A percentile compares a stretch with the other conserved stretches of the same genome.
Evolutionary conservation across 2,329 filamentous ascomycete species (phyloP).

Genomic region (Didymella lethalis): DNA sequence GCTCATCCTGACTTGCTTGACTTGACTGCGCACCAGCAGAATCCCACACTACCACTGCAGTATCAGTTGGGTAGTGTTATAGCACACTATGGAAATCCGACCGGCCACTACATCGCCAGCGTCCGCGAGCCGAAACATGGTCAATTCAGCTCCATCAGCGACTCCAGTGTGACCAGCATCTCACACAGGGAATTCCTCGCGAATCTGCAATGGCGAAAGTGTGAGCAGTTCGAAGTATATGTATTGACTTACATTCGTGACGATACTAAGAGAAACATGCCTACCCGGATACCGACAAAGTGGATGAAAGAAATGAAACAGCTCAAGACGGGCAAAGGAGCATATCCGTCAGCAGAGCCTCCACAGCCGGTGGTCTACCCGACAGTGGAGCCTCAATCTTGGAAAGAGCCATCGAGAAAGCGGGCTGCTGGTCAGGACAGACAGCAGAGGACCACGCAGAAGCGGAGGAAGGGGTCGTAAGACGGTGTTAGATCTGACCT

Average conservation of each 20-base stretch:
- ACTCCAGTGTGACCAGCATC: not conserved
- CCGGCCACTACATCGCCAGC: not conserved
- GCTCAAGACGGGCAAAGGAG: too few relatives aligned
- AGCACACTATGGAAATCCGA: not conserved
- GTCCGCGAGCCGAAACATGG: not conserved
- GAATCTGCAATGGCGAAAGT: not conserved
- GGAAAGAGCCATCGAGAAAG: not conserved
- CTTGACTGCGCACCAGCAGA: not conserved
- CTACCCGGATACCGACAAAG: too few relatives aligned
- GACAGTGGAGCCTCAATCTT: not conserved
- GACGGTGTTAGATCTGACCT: too few relatives aligned
- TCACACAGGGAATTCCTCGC: not conserved
- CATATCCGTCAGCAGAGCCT: too few relatives aligned
- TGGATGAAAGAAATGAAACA: too few relatives aligned
- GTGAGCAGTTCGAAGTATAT: not conserved
- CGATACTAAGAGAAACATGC: not conserved
- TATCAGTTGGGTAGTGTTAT: not conserved
- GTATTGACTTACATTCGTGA: not conserved
- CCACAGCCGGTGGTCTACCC: too few relatives aligned
- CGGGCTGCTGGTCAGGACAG: not conserved
- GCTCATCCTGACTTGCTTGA: not conserved
- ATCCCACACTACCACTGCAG: not conserved
- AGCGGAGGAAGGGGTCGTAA: too few relatives aligned
- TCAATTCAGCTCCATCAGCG: not conserved
- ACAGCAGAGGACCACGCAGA: too few relatives aligned